Evolutionary conservation across 495 filamentous ascomycete species (phyloP).

Genomic region (Annulohypoxylon moriforme): DNA sequence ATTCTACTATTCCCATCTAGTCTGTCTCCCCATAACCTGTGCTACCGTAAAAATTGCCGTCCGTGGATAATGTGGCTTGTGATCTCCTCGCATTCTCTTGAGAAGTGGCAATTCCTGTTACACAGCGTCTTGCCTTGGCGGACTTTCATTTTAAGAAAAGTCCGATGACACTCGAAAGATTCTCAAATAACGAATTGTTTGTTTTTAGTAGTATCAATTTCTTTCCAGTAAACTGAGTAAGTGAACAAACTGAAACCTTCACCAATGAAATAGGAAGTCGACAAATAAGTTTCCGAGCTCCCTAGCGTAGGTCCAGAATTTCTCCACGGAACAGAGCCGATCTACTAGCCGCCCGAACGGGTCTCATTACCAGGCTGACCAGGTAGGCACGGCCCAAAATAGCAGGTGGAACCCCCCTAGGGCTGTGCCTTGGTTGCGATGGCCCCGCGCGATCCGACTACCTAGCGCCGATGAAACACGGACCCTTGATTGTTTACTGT

Average conservation of each 20-base stretch:
- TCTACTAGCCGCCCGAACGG: constrained; percentile 31
- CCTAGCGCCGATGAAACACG: constrained; percentile 38
- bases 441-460: constrained; percentile 28
- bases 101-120: neutral
- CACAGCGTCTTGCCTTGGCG: neutral
- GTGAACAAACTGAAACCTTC: neutral
- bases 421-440: constrained; percentile 5
- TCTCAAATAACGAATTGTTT: neutral
- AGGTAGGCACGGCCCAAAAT: constrained; percentile 20
- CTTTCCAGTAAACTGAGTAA: neutral
- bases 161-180: neutral
- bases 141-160: neutral
- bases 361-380: neutral
- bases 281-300: constrained; percentile 1
- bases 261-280: neutral
- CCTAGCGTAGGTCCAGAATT: neutral
- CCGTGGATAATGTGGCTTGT: neutral
- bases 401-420: constrained; percentile 25
- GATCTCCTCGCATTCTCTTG: neutral
- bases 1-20: too few species aligned
- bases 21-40: neutral
- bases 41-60: neutral
- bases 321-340: neutral
- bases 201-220: neutral
- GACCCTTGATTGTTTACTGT: constrained; percentile 11